Evolutionary conservation across 352 stramenopile species (phyloP), one percentile per base, ranked within the genome.

Genomic region (Phytopythium mirpurense): DNA sequence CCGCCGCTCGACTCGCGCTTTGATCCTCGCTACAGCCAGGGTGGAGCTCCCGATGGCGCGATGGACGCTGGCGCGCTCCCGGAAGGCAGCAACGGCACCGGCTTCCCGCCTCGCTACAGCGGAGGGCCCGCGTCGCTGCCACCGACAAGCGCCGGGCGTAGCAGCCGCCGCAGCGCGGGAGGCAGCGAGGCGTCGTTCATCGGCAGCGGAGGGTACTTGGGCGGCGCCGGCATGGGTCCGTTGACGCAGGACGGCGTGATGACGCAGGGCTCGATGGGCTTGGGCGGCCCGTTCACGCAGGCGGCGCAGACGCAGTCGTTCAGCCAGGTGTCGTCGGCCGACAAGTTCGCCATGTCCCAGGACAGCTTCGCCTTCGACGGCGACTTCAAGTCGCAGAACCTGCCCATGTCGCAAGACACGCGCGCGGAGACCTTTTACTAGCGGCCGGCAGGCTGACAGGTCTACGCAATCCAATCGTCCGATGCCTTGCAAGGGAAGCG

Each of bases 271-370:
- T 83, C 72, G 7, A 56, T 83, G 19, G 78, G 67, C 23, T 46
- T 91, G 44, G 82, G 90, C 26, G 75, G 72, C 7, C 83, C 82
- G 10, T 94, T 94, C 62, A 94, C 84, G 43, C 84, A 94, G 52
- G 57, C 62, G 42, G 80, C 72, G 2, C 79, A 90, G 59, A 91
- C 84, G 18, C 84, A 94, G 61, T 86, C 81, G 24, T 94, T 94
- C 58, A 92, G 82, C 52, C 84, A 94, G 60, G 64, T 88, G 56
- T 94, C 83, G 32, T 68, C 65, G 15, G 66, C 60, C 4, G 82
- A 90, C 61, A 91, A 91, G 70, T 91, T 88, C 44, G 73, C 68
- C 43, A 86, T 94, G 78, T 90, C 79, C 19, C 84, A 94, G 56
- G 84, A 94, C 48, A 75, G 70, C 51, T 94, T 84, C n/a, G 73